Percentiles rank a stretch among this genome's conserved stretches.
Evolutionary conservation across 345 rosid species (phyloP).

Genomic region (Cardamine chenopodiifolia): DNA sequence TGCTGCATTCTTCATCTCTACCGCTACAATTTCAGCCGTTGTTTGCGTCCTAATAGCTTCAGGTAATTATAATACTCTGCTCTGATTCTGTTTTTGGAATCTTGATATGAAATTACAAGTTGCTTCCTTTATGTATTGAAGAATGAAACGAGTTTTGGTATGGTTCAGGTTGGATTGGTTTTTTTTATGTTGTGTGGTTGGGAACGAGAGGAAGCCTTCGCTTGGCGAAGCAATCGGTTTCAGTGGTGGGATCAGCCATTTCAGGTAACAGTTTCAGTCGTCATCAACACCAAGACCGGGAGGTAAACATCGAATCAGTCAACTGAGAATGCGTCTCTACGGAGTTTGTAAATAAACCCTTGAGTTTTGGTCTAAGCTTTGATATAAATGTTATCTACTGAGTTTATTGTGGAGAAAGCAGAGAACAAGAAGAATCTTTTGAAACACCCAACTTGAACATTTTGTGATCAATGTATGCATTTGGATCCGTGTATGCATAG

Average conservation of each 20-base stretch:
- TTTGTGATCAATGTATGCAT: constrained; percentile 13
- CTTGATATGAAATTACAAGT: constrained; percentile 3
- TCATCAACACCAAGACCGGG: constrained; percentile 34
- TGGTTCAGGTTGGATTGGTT: constrained; percentile 89
- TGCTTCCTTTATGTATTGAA: constrained; percentile 18
- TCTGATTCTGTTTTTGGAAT: constrained; percentile 25
- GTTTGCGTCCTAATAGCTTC: constrained; percentile 59
- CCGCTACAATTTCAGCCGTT: constrained; percentile 64
- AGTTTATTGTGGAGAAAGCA: constrained; percentile 21
- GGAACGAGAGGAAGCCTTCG: constrained; percentile 60
- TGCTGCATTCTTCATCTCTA: constrained; percentile 71
- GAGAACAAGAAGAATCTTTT: constrained; percentile 6
- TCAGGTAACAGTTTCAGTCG: constrained; percentile 52
- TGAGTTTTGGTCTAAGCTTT: constrained; percentile 28
- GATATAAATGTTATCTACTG: constrained; percentile 15
- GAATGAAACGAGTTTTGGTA: constrained; percentile 15
- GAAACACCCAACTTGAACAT: not conserved
- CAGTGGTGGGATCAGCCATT: constrained; percentile 60
- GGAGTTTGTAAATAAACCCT: constrained; percentile 29
- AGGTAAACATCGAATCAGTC: constrained; percentile 25
- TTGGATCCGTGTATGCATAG: constrained; percentile 22
- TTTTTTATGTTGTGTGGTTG: constrained; percentile 73
- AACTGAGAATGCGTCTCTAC: constrained; percentile 12
- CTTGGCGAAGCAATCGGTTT: constrained; percentile 64
- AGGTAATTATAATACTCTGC: constrained; percentile 48